Conservation (phyloP, 2,329 filamentous ascomycete species). For the Uncinocarpus reesii region DNA sequence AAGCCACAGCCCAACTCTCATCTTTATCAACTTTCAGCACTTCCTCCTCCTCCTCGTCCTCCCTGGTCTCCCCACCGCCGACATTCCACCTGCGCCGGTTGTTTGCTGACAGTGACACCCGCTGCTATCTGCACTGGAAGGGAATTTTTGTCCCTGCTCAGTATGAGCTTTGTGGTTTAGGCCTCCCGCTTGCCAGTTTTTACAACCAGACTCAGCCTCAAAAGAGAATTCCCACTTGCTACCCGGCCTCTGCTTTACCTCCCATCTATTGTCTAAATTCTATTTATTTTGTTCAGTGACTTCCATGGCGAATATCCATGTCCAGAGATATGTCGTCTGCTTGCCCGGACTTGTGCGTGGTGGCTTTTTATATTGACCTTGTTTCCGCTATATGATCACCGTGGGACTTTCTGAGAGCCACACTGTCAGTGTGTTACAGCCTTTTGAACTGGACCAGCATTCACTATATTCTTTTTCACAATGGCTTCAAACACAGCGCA, state of each 20-base stretch:
- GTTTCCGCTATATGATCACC: conserved; percentile 26
- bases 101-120: not conserved
- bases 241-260: conserved; percentile 15
- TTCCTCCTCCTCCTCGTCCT: conserved; percentile 7
- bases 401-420: conserved; percentile 9
- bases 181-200: not conserved
- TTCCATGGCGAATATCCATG: conserved; percentile 35
- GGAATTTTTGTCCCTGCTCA: not conserved
- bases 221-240: conserved; percentile 1
- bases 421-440: conserved; percentile 18
- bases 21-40: conserved; percentile 10
- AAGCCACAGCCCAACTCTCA: conserved; percentile 8
- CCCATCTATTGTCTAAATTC: conserved; percentile 20
- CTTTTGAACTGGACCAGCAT: not conserved
- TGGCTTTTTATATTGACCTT: conserved; percentile 32
- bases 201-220: conserved; percentile 1
- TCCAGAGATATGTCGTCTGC: conserved; percentile 38
- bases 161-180: not conserved
- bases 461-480: not conserved
- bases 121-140: not conserved
- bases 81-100: not conserved
- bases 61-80: not conserved
- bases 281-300: conserved; percentile 20
- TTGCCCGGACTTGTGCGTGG: conserved; percentile 36
- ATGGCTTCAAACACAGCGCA: conserved; percentile 21